Percentiles rank a stretch among this genome's conserved stretches.
Evolutionary conservation across 495 filamentous ascomycete species (phyloP).

Genomic region (Lasiosphaeria miniovina): DNA sequence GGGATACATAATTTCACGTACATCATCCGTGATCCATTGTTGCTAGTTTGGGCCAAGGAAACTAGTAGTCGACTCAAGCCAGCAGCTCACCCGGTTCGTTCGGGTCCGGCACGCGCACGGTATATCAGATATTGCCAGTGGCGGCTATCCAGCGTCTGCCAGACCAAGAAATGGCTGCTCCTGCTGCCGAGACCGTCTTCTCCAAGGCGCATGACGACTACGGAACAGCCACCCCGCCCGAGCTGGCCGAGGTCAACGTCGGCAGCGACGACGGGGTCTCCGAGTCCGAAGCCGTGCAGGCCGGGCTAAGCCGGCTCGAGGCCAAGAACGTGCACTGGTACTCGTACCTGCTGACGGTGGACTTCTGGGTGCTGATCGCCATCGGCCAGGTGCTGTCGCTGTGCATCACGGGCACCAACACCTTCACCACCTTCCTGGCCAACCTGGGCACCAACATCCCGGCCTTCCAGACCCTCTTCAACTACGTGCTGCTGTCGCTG

Average conservation of each 20-base stretch:
- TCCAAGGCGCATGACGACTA: constrained; percentile 21
- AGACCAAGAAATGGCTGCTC: constrained; percentile 13
- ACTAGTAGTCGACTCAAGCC: background rate
- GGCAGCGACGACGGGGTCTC: constrained; percentile 15
- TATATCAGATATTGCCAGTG: background rate
- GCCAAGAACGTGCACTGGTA: constrained; percentile 59
- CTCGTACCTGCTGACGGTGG: constrained; percentile 74
- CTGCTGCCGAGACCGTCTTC: background rate
- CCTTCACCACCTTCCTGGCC: constrained; percentile 75
- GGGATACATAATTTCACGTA: constrained; percentile 6
- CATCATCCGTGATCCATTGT: background rate
- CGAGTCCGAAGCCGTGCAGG: constrained; percentile 32
- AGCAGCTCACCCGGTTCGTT: background rate
- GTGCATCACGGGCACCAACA: constrained; percentile 85
- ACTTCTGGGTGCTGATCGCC: constrained; percentile 80
- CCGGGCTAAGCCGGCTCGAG: constrained; percentile 43
- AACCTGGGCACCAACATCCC: constrained; percentile 74
- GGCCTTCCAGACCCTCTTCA: constrained; percentile 96
- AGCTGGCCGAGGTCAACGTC: constrained; percentile 9
- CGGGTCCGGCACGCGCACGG: background rate
- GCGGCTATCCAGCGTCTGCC: background rate
- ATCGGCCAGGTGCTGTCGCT: constrained; percentile 86
- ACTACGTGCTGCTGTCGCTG: constrained; percentile 79
- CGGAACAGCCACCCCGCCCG: constrained; percentile 12
- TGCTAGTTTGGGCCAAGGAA: background rate